Evolutionary conservation across 495 filamentous ascomycete species (phyloP).

Genomic region (Jackrogersella multiformis): DNA sequence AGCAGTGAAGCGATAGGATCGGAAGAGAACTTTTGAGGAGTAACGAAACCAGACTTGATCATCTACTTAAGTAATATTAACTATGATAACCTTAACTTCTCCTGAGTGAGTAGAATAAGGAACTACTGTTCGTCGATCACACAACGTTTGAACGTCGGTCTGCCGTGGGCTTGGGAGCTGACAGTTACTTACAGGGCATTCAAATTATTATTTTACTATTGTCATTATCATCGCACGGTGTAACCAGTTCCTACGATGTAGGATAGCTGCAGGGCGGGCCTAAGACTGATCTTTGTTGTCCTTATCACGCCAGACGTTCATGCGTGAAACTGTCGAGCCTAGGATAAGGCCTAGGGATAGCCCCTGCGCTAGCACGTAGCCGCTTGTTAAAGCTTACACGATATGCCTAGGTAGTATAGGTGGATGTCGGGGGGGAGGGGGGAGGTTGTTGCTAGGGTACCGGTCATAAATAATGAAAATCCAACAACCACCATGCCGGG

Average conservation of each 20-base stretch:
- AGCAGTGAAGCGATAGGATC: neutral
- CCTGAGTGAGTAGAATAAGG: slow-evolving; percentile 3
- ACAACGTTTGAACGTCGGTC: slow-evolving; percentile 4
- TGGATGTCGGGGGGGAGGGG: too few species aligned
- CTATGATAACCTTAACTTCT: slow-evolving; percentile 1
- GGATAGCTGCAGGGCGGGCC: neutral
- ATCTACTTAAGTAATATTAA: slow-evolving; percentile 10
- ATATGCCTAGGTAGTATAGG: neutral
- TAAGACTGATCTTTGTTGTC: neutral
- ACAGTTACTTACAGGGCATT: slow-evolving; percentile 6
- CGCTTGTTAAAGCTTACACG: neutral
- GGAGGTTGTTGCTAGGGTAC: neutral
- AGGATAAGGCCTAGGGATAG: neutral
- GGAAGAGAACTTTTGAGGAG: neutral
- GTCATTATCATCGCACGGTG: slow-evolving; percentile 12
- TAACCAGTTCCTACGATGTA: slow-evolving; percentile 4
- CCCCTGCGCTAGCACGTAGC: neutral
- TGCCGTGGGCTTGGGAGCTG: neutral
- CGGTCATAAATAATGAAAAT: neutral
- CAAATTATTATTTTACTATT: too few species aligned
- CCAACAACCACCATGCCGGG: neutral
- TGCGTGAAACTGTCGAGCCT: neutral
- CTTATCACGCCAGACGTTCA: slow-evolving; percentile 4
- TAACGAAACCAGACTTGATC: neutral
- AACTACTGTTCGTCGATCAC: slow-evolving; percentile 1